Evolutionary conservation across 2,329 filamentous ascomycete genomes (phyloP).

Genomic region (Taxawa tesnikishii): DNA sequence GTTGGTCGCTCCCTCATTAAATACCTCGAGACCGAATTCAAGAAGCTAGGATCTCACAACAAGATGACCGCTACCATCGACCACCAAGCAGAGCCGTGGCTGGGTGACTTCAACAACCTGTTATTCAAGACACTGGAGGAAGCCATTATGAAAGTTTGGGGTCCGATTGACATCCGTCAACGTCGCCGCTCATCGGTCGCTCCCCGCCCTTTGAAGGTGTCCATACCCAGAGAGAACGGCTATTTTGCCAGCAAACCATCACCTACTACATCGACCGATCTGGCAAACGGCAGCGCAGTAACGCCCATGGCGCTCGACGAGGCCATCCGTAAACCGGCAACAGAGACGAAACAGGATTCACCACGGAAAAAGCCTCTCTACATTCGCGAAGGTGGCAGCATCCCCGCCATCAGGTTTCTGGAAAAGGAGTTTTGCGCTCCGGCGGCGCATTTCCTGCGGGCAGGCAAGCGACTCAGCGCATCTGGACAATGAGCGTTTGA

Average conservation of each 20-base stretch:
- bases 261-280: constrained; percentile 39
- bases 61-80: constrained; percentile 71
- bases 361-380: constrained; percentile 57
- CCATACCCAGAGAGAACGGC: constrained; percentile 7
- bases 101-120: constrained; percentile 80
- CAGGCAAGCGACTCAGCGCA: constrained; percentile 91
- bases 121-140: constrained; percentile 82
- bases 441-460: constrained; percentile 85
- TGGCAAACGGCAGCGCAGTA: constrained; percentile 32
- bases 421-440: constrained; percentile 90
- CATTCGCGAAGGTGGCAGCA: constrained; percentile 90
- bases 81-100: constrained; percentile 90
- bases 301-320: constrained; percentile 9
- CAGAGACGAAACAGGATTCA: not conserved
- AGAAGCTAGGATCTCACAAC: constrained; percentile 66
- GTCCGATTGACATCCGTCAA: constrained; percentile 36
- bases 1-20: constrained; percentile 55
- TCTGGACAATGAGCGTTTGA: constrained; percentile 86
- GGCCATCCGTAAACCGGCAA: not conserved
- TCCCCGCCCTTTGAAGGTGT: constrained; percentile 9
- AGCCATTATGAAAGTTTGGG: constrained; percentile 79
- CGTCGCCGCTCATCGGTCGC: constrained; percentile 9
- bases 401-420: constrained; percentile 84
- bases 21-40: constrained; percentile 62
- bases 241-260: constrained; percentile 22